phyloP scores from a whole-genome alignment of 208 protist species.

The Trypanosoma rangeli region DNA sequence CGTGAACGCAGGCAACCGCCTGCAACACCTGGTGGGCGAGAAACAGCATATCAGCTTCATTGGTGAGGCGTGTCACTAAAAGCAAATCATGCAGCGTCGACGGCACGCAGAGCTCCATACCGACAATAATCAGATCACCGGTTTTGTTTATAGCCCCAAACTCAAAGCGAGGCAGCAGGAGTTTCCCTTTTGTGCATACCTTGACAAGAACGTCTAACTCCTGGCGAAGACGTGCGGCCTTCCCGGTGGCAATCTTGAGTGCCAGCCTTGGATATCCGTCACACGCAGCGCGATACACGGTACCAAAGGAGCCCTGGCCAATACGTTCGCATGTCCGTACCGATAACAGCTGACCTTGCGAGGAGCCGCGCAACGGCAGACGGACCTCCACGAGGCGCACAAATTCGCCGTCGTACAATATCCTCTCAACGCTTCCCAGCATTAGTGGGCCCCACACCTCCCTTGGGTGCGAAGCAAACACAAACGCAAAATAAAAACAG shows the following conservation, averaged over 20 bases:
- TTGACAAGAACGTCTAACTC: slow-evolving; percentile 82
- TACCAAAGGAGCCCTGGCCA: slow-evolving; percentile 87
- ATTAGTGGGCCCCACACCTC: slow-evolving; percentile 28
- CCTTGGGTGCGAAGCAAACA: neutral
- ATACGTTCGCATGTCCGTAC: slow-evolving; percentile 76
- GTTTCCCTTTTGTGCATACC: slow-evolving; percentile 80
- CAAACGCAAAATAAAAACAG: neutral
- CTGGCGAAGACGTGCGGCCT: slow-evolving; percentile 68
- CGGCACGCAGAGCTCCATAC: slow-evolving; percentile 89
- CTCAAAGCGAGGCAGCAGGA: slow-evolving; percentile 86
- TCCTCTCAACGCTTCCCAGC: slow-evolving; percentile 75
- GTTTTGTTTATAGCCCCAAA: slow-evolving; percentile 86
- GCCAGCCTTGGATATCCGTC: slow-evolving; percentile 71
- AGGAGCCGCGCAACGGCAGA: slow-evolving; percentile 51
- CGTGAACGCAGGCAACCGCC: slow-evolving; percentile 90
- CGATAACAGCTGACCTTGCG: slow-evolving; percentile 36
- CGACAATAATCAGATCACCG: slow-evolving; percentile 77
- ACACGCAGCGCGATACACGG: slow-evolving; percentile 79
- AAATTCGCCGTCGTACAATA: slow-evolving; percentile 74
- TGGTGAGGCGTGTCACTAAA: slow-evolving; percentile 68
- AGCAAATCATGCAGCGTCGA: slow-evolving; percentile 88
- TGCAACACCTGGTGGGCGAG: slow-evolving; percentile 87
- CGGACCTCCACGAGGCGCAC: slow-evolving; percentile 69
- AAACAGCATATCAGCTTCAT: slow-evolving; percentile 89
- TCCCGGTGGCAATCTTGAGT: slow-evolving; percentile 86